Conservation (phyloP, 768 basidiomycete species). For the Hebeloma cylindrosporum region DNA sequence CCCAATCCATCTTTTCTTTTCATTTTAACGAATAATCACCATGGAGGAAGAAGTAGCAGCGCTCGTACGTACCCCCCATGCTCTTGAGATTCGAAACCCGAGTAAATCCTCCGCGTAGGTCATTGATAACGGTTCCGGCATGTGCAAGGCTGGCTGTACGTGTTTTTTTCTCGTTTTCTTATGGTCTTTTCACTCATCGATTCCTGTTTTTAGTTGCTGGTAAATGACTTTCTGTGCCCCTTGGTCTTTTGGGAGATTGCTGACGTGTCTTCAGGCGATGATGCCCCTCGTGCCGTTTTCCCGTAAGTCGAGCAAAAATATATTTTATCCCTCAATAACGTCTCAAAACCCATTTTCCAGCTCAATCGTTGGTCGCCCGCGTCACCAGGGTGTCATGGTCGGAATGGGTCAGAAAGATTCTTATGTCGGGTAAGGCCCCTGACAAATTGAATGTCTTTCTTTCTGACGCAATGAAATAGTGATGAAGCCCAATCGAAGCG, state of each 20-base stretch:
- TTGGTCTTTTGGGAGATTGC: constrained; percentile 11
- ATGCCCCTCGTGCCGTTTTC: constrained; percentile 91
- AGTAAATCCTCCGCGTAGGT: constrained; percentile 47
- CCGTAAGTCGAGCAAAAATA: constrained; percentile 59
- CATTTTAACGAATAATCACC: constrained; percentile 36
- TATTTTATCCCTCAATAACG: constrained; percentile 1
- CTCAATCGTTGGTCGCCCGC: constrained; percentile 92
- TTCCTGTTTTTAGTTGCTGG: constrained; percentile 56
- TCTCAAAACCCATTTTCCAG: constrained; percentile 33
- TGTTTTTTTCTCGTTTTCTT: constrained; percentile 27
- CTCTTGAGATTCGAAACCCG: not conserved
- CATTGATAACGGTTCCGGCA: constrained; percentile 95
- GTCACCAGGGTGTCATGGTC: constrained; percentile 95
- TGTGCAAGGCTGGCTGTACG: constrained; percentile 99
- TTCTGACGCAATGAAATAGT: constrained; percentile 15
- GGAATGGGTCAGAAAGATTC: constrained; percentile 98
- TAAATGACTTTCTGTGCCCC: constrained; percentile 27
- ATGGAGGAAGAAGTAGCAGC: constrained; percentile 53
- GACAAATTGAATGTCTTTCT: not conserved
- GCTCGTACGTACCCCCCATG: constrained; percentile 43
- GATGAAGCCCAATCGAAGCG: constrained; percentile 54
- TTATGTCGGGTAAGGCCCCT: constrained; percentile 76
- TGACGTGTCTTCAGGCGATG: constrained; percentile 62
- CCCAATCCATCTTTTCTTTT: constrained; percentile 19
- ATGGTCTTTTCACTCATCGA: constrained; percentile 20